Base-by-base conservation (phyloP, 2,329 filamentous ascomycete species). In the Coleophoma crateriformis region DNA sequence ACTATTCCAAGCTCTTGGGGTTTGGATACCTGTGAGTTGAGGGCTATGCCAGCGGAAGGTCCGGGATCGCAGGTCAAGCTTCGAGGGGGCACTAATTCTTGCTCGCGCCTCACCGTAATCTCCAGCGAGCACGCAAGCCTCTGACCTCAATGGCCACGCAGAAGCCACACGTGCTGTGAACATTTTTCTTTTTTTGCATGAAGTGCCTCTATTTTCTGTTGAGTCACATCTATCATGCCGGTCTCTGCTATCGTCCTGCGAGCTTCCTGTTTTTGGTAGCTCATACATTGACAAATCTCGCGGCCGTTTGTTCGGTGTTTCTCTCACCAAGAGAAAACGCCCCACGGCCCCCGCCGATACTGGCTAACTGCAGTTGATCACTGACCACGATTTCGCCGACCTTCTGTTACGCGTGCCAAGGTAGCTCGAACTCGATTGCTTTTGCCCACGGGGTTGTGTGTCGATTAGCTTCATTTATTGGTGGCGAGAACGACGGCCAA, bases 251-350 rank as follows among this genome's bases (percentile, higher is more conserved):
- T 27, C 27, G 8, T 27, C 27, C 27, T 27, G 8, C 27, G 27
- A 10, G 8, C 8, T 27, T 27, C 27, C 27, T 7, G 27, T 27
- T 46, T 48, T 20, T 34, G 12, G 27, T 49, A 38, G 34, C 33
- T 40, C 33, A 37, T 15, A 45, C 10, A 44, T 53, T 55, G 51
- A 55, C 55, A 54, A 53, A 53, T 58, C 45, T 27, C 40, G 35
- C 53, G 57, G 58, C 50, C 51, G 53, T 53, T 53, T 58, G 48
- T 51, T 60, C 58, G 58, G 56, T 51, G 56, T 56, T 52, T 53
- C 54, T 60, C 53, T 53, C 44, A 22, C 38, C 49, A 27, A 27
- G 27, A 10, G 56, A 56, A 51, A 56, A 55, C 46, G 58, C 53
- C 59, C 58, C 59, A 48, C 70, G 70, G 50, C 41, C 33, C 7